A percentile compares a stretch with the other conserved stretches of the same genome.
Conservation (phyloP, 208 protist genomes). For the Lotmaria passim region DNA sequence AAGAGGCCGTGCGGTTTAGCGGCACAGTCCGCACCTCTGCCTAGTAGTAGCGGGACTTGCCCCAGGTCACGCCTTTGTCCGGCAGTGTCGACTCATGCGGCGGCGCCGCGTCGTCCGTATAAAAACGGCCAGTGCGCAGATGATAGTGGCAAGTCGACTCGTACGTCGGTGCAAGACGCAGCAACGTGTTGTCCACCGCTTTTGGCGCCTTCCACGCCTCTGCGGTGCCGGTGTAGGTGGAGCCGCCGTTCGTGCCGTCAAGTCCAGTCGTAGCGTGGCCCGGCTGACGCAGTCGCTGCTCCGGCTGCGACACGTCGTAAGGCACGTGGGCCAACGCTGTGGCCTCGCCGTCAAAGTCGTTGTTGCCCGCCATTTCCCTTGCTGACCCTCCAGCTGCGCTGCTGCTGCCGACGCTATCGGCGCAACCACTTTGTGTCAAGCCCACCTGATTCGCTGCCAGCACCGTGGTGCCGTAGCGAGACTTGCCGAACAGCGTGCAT, state of each 20-base stretch:
- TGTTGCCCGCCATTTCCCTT: neutral
- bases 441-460: constrained; percentile 22
- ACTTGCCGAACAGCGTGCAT: constrained; percentile 64
- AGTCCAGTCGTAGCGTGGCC: constrained; percentile 48
- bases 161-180: constrained; percentile 69
- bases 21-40: no score
- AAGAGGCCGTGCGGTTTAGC: no score
- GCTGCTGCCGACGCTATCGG: neutral
- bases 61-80: constrained; percentile 67
- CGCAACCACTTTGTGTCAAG: neutral
- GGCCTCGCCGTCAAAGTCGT: constrained; percentile 51
- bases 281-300: constrained; percentile 62
- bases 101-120: constrained; percentile 72
- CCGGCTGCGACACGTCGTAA: constrained; percentile 60
- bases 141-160: constrained; percentile 85
- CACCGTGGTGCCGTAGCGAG: constrained; percentile 73
- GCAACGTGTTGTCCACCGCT: constrained; percentile 69
- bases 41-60: constrained; percentile 68
- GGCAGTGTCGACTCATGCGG: constrained; percentile 64
- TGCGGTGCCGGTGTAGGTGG: constrained; percentile 60
- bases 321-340: constrained; percentile 50
- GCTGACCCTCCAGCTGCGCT: neutral
- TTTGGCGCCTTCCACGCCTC: constrained; percentile 63
- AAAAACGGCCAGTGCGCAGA: constrained; percentile 75
- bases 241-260: constrained; percentile 55